Percentiles rank a stretch among this genome's conserved stretches.
Conservation (phyloP, 345 rosid species). For the Hevea brasiliensis region DNA sequence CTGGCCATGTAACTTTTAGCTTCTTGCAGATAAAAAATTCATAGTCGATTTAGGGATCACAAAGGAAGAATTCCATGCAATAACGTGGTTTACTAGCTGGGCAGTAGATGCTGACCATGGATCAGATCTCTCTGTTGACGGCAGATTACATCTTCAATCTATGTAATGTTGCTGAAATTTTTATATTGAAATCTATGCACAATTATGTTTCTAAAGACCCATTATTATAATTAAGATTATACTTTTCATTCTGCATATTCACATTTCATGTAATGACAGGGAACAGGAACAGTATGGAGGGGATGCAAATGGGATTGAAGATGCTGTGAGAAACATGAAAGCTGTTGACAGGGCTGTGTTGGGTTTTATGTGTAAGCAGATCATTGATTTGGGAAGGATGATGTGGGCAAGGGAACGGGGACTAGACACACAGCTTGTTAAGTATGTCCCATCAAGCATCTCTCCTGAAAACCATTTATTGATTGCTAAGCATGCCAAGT, state of each 20-base stretch:
- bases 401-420: constrained; percentile 63
- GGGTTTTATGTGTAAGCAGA: constrained; percentile 89
- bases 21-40: constrained; percentile 64
- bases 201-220: neutral
- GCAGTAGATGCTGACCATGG: constrained; percentile 92
- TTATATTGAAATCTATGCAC: constrained; percentile 3
- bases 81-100: constrained; percentile 95
- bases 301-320: constrained; percentile 51
- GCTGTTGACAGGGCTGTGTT: constrained; percentile 64
- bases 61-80: constrained; percentile 68
- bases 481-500: constrained; percentile 37
- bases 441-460: constrained; percentile 66
- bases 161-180: constrained; percentile 30
- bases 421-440: constrained; percentile 55
- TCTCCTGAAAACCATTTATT: constrained; percentile 86
- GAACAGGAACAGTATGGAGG: constrained; percentile 35
- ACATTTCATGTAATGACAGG: constrained; percentile 28
- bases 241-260: neutral
- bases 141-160: constrained; percentile 31
- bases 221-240: neutral
- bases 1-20: neutral
- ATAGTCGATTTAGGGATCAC: constrained; percentile 48
- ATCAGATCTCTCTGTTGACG: constrained; percentile 53
- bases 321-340: constrained; percentile 59
- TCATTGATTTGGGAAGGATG: constrained; percentile 78